Conservation (phyloP, 2,329 filamentous ascomycete species). For the Cylindrodendrum hubeiense region DNA sequence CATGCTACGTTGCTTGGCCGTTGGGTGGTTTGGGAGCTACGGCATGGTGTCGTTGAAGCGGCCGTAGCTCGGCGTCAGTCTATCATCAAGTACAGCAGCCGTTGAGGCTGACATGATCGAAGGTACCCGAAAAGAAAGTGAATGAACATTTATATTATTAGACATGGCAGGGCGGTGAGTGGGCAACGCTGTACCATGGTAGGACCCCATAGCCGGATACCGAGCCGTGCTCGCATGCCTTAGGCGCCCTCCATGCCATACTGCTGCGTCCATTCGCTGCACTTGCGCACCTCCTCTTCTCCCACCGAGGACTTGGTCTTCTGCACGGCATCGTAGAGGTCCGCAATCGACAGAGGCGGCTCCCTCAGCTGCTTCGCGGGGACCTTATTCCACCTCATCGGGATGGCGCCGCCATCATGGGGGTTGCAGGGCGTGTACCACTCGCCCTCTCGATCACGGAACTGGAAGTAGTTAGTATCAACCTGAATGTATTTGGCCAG, state of each 20-base stretch:
- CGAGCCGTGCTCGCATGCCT: not conserved
- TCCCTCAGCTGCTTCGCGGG: constrained; percentile 23
- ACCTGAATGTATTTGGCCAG: not conserved
- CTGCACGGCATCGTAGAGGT: constrained; percentile 7
- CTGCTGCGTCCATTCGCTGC: constrained; percentile 18
- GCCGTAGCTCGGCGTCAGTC: too few relatives aligned
- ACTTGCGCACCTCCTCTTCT: constrained; percentile 22
- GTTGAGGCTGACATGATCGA: too few relatives aligned
- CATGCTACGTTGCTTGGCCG: not conserved
- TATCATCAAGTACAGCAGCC: too few relatives aligned
- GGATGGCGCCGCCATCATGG: not conserved
- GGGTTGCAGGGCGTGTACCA: constrained; percentile 28
- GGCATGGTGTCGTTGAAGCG: too few relatives aligned
- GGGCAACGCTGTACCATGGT: too few relatives aligned
- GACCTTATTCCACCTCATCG: constrained; percentile 26
- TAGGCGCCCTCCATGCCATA: constrained; percentile 25
- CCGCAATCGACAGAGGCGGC: constrained; percentile 9
- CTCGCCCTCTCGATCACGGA: constrained; percentile 18
- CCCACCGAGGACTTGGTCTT: constrained; percentile 16
- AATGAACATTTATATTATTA: too few relatives aligned
- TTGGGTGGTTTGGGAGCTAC: too few relatives aligned
- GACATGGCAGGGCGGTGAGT: too few relatives aligned
- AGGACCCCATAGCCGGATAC: not conserved
- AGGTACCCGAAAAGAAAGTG: too few relatives aligned
- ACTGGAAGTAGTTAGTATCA: not conserved